A percentile compares a stretch with the other conserved stretches of the same genome.
These are phyloP conservation scores for Fusarium secorum DNA, from an alignment of 2,329 filamentous ascomycete genomes.

Conservation along the genomic window DNA sequence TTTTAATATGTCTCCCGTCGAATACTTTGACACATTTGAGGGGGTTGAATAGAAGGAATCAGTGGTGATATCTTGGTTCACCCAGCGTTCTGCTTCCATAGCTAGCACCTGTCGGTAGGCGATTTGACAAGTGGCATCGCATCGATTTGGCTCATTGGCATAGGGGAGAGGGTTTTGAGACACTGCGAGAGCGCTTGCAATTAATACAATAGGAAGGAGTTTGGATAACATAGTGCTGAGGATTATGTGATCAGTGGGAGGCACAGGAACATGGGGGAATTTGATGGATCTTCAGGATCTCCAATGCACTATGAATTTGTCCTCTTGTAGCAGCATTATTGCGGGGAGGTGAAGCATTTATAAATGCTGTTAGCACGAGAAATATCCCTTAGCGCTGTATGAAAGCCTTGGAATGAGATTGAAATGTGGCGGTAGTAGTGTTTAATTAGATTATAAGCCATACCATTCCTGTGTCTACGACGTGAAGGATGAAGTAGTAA, in stretches of 20 bases:
- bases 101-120: neutral
- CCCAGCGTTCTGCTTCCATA: neutral
- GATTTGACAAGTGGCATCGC: neutral
- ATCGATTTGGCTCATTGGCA: neutral
- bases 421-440: neutral
- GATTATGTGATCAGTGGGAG: neutral
- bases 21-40: neutral
- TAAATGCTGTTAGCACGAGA: fast-evolving
- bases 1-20: neutral
- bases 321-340: fast-evolving
- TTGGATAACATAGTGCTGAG: neutral
- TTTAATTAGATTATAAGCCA: fast-evolving
- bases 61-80: neutral
- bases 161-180: neutral
- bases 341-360: fast-evolving
- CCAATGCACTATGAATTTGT: fast-evolving
- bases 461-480: neutral
- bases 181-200: neutral
- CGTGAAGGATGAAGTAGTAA: fast-evolving
- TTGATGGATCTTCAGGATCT: no score
- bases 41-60: constrained; percentile 2
- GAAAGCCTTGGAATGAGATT: fast-evolving
- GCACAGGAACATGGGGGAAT: fast-evolving
- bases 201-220: fast-evolving
- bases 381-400: neutral